Evolutionary conservation across 2,329 filamentous ascomycete species (phyloP).

Genomic region (Cercospora sp.): DNA sequence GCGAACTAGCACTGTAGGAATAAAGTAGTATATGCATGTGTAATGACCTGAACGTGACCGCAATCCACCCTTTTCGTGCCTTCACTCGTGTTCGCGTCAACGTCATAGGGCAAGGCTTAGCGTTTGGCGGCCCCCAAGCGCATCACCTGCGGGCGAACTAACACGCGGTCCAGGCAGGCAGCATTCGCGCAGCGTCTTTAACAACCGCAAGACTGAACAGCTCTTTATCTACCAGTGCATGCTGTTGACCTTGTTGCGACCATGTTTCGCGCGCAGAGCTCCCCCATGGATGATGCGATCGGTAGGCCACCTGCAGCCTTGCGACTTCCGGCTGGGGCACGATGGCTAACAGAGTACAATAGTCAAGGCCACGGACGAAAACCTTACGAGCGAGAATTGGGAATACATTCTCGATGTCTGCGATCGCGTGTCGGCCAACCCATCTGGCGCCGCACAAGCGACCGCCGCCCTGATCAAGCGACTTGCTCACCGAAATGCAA

Average conservation of each 20-base stretch:
- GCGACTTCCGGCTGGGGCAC: not conserved
- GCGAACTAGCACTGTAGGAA: not conserved
- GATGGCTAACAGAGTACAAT: not conserved
- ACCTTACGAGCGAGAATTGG: conserved; percentile 82
- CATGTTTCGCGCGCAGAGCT: conserved; percentile 25
- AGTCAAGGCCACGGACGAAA: conserved; percentile 94
- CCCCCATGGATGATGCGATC: conserved; percentile 24
- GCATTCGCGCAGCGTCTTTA: not conserved
- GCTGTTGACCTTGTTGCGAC: not conserved
- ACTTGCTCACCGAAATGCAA: conserved; percentile 88
- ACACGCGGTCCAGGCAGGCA: conserved; percentile 1
- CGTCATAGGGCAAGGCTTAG: conserved; percentile 2
- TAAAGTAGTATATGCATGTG: not conserved
- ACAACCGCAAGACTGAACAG: not conserved
- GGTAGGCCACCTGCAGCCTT: conserved; percentile 6
- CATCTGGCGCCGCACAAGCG: conserved; percentile 48
- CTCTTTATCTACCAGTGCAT: not conserved
- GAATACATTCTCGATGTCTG: conserved; percentile 61
- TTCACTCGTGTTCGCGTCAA: not conserved
- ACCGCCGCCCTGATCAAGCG: conserved; percentile 89
- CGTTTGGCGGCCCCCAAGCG: not conserved
- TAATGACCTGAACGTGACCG: not conserved
- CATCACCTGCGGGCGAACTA: not conserved
- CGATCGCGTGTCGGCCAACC: conserved; percentile 40
- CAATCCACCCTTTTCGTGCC: not conserved